Conservation (phyloP, 371 early-diverging fungal genomes). For the Mortierella sp. region DNA sequence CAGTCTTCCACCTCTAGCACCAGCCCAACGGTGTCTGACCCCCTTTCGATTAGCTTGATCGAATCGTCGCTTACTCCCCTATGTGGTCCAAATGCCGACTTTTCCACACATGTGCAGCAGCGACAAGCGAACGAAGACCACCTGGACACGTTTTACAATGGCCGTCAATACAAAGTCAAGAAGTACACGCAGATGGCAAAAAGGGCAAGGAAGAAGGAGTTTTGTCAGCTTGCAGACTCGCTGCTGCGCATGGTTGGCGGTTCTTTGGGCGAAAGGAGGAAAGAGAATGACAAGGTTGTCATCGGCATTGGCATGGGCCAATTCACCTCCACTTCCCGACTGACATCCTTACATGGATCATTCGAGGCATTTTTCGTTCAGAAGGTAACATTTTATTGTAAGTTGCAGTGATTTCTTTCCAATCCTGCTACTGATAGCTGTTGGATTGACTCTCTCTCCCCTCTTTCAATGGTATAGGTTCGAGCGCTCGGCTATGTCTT, state of each 20-base stretch:
- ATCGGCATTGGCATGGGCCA: conserved; percentile 14
- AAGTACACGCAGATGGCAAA: conserved; percentile 8
- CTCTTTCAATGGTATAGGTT: not conserved
- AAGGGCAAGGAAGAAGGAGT: not conserved
- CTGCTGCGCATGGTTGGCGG: conserved; percentile 23
- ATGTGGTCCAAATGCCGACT: not conserved
- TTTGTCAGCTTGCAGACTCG: conserved; percentile 2
- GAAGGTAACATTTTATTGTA: not conserved
- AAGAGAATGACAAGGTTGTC: conserved; percentile 2
- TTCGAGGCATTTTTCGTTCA: conserved; percentile 14
- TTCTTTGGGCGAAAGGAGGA: conserved; percentile 3
- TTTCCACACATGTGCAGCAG: no score
- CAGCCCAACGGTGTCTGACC: no score
- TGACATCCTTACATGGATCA: conserved; percentile 14
- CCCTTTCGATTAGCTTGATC: conserved; percentile 5
- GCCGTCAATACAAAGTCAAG: not conserved
- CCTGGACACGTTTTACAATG: conserved; percentile 10
- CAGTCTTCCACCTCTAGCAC: not conserved
- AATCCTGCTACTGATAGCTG: no score
- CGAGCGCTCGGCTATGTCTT: not conserved
- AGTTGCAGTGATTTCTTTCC: no score
- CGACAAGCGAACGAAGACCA: no score
- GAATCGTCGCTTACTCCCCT: conserved; percentile 12
- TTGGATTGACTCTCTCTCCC: no score
- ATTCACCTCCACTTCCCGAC: conserved; percentile 4